phyloP scores from a whole-genome alignment of 176 grass and related monocot species.

The Cymbopogon citratus region DNA sequence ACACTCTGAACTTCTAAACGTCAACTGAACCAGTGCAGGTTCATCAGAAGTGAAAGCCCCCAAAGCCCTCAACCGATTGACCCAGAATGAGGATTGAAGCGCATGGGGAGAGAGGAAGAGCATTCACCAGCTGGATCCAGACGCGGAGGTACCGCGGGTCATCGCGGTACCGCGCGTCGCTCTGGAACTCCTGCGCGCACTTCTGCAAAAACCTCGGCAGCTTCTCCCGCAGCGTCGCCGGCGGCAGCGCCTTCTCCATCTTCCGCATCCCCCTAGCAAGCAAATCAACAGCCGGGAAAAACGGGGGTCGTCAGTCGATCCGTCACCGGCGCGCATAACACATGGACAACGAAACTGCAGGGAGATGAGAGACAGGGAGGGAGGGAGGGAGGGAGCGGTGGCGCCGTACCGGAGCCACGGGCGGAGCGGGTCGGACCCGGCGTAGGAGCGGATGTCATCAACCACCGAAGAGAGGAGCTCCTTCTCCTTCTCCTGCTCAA shows the following conservation, averaged over 20 bases:
- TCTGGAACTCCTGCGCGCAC: slow-evolving; percentile 73
- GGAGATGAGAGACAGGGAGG: no score
- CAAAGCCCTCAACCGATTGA: neutral
- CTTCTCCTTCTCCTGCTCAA: slow-evolving; percentile 45
- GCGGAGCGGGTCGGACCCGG: slow-evolving; percentile 66
- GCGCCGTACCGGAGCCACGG: slow-evolving; percentile 65
- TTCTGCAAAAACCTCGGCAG: slow-evolving; percentile 92
- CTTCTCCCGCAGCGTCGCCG: slow-evolving; percentile 51
- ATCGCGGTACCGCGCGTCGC: slow-evolving; percentile 49
- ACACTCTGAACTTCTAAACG: neutral
- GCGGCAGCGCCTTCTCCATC: slow-evolving; percentile 52
- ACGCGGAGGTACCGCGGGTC: slow-evolving; percentile 70
- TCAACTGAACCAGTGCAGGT: neutral
- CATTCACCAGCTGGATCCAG: slow-evolving; percentile 74
- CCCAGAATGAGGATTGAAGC: neutral
- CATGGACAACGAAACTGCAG: neutral
- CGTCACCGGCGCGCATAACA: neutral
- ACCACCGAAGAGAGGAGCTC: slow-evolving; percentile 65
- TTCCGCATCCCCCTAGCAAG: slow-evolving; percentile 49
- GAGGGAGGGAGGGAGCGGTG: neutral
- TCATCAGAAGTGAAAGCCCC: neutral
- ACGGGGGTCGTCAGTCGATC: neutral
- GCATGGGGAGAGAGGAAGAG: neutral
- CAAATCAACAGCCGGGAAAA: neutral
- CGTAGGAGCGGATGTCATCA: slow-evolving; percentile 56